Percentiles rank a stretch among this genome's conserved stretches.
phyloP scores from a whole-genome alignment of 2,329 filamentous ascomycete genomes.

The Furcasterigmium furcatum region DNA sequence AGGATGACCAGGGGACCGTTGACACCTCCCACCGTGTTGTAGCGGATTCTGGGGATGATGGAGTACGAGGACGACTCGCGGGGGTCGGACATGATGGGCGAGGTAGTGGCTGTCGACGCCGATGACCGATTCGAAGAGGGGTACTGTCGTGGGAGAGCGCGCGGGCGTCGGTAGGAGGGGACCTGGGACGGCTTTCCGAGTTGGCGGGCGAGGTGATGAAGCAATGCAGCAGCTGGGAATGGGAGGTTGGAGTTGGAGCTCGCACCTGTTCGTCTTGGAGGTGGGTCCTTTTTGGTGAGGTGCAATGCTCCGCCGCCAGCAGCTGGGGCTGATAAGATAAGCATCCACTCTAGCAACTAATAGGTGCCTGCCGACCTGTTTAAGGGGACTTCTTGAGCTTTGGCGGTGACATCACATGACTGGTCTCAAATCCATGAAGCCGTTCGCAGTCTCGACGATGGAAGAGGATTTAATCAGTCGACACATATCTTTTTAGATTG shows the following conservation, averaged over 20 bases:
- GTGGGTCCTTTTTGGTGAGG: background rate
- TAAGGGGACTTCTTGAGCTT: no score
- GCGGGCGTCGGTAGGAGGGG: slow-evolving; percentile 9
- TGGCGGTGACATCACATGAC: slow-evolving; percentile 35
- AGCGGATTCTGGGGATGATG: slow-evolving; percentile 66
- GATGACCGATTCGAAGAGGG: slow-evolving; percentile 3
- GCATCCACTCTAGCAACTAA: no score
- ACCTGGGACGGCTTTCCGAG: slow-evolving; percentile 2
- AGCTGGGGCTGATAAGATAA: slow-evolving; percentile 11
- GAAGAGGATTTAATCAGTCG: no score
- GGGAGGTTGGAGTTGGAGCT: slow-evolving; percentile 12
- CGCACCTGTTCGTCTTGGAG: slow-evolving; percentile 1
- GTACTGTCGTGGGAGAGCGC: slow-evolving; percentile 9
- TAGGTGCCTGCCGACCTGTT: slow-evolving; percentile 2
- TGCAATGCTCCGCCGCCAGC: background rate
- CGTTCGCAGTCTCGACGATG: no score
- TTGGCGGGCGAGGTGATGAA: slow-evolving; percentile 8
- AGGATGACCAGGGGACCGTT: slow-evolving; percentile 97
- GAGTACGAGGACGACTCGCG: slow-evolving; percentile 59
- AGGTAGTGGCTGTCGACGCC: slow-evolving; percentile 4
- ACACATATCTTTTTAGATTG: background rate
- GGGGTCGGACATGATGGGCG: slow-evolving; percentile 49
- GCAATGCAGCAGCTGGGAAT: slow-evolving; percentile 10
- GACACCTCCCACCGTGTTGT: slow-evolving; percentile 98
- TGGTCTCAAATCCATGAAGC: no score